Evolutionary conservation across 2,329 filamentous ascomycete species (phyloP), one percentile per base, ranked within the genome.

Genomic region (Epichloe gansuensis): DNA sequence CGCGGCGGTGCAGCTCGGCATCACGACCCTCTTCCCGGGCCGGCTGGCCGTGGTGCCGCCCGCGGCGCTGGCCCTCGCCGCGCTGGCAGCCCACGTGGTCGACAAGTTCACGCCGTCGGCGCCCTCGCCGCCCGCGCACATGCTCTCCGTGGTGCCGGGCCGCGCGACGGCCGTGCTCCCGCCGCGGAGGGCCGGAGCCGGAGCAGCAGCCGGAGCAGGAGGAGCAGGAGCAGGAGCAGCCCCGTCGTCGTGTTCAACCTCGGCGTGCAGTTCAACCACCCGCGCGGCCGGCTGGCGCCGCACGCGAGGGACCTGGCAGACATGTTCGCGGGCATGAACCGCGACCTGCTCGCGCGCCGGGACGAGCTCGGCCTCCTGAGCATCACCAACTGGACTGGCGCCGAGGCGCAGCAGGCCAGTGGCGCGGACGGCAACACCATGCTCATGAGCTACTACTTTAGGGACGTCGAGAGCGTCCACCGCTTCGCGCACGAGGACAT

Each of bases 401-500:
- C 4, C 21, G 31, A 23, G 12, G 17, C 13, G 0, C 49, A 51
- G 49, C 21, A 34, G 7, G 61, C 63, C 12, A 66, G 70, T 25
- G 64, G 68, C 37, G 55, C 57, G 3, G 68, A 69, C 13, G 66
- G 70, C 51, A 72, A 71, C 55, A 70, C 72, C 7, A 57, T 76
- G 54, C 56, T 76, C 54, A 58, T 59, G 3, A 66, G 76, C 37
- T 71, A 70, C 59, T 81, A 80, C 67, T 82, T 81, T 63, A 67
- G 69, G 38, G 66, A 69, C 52, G 53, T 74, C 15, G 74, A 74
- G 42, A 69, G 70, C 13, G 60, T 82, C 15, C 72, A 81, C 59
- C 63, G 62, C 15, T 82, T 78, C 56, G 77, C 78, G 1, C 73
- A 78, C 50, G 69, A 68, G 46, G 59, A 67, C 6, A 52, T 72